phyloP scores from a whole-genome alignment of 2,329 filamentous ascomycete species.

The Sporothrix luriei region DNA sequence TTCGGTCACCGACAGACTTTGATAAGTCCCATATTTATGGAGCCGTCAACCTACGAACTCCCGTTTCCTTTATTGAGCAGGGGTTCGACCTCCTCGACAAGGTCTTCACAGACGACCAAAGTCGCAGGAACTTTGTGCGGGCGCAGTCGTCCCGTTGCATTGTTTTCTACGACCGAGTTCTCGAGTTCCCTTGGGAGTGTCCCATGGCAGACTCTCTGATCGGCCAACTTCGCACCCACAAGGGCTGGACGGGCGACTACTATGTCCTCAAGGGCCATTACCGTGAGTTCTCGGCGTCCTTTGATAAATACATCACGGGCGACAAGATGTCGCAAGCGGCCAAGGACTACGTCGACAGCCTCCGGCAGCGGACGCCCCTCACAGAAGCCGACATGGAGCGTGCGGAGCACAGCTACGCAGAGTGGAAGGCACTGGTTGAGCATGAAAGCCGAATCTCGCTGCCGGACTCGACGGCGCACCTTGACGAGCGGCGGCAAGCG shows the following conservation, averaged over 20 bases:
- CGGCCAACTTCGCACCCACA: slow-evolving; percentile 48
- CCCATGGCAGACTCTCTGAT: slow-evolving; percentile 52
- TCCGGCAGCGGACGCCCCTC: slow-evolving; percentile 44
- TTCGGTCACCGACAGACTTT: slow-evolving; percentile 53
- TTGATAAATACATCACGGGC: slow-evolving; percentile 54
- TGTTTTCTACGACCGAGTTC: slow-evolving; percentile 56
- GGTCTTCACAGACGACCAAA: slow-evolving; percentile 54
- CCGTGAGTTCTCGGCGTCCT: slow-evolving; percentile 57
- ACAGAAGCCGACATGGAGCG: slow-evolving; percentile 40
- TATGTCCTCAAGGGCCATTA: slow-evolving; percentile 61
- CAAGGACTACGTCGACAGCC: slow-evolving; percentile 47
- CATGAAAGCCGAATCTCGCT: slow-evolving; percentile 48
- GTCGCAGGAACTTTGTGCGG: slow-evolving; percentile 50
- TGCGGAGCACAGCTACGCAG: slow-evolving; percentile 48
- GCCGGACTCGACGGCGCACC: slow-evolving; percentile 45
- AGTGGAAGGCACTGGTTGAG: slow-evolving; percentile 51
- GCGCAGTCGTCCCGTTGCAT: slow-evolving; percentile 54
- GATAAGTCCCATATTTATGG: slow-evolving; percentile 56
- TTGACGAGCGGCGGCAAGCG: slow-evolving; percentile 47
- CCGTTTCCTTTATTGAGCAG: slow-evolving; percentile 52
- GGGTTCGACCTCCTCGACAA: slow-evolving; percentile 56
- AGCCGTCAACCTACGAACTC: slow-evolving; percentile 56
- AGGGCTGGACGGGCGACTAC: slow-evolving; percentile 55
- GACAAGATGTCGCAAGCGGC: slow-evolving; percentile 48
- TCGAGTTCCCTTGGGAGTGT: slow-evolving; percentile 56